Evolutionary conservation across 2,329 filamentous ascomycete genomes (phyloP).

Genomic region (Camptophora hylomeconis): DNA sequence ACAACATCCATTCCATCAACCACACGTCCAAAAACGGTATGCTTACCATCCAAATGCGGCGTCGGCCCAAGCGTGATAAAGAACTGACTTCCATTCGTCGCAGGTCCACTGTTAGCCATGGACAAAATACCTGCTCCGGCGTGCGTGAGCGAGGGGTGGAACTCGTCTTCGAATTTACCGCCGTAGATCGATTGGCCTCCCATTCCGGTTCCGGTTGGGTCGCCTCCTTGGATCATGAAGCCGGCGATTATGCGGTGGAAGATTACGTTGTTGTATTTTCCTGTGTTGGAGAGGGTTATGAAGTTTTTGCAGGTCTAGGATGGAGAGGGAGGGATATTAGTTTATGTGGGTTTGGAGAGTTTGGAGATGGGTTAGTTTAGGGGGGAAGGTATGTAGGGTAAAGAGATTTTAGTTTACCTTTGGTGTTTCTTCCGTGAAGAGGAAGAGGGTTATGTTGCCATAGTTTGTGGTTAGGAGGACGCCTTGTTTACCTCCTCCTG

Average conservation of each 20-base stretch:
- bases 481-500: background rate
- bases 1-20: slow-evolving; percentile 83
- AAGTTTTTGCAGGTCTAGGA: slow-evolving; percentile 3
- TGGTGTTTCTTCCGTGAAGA: slow-evolving; percentile 89
- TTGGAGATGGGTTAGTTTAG: background rate
- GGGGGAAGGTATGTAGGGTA: slow-evolving; percentile 71
- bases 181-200: slow-evolving; percentile 95
- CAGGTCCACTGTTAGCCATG: slow-evolving; percentile 91
- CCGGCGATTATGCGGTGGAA: slow-evolving; percentile 86
- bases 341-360: no score
- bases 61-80: slow-evolving; percentile 86
- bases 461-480: slow-evolving; percentile 80
- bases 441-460: slow-evolving; percentile 78
- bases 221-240: slow-evolving; percentile 86
- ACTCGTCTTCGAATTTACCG: slow-evolving; percentile 91
- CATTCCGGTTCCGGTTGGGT: slow-evolving; percentile 84
- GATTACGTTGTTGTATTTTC: slow-evolving; percentile 79
- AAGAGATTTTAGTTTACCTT: slow-evolving; percentile 93
- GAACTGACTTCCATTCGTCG: slow-evolving; percentile 91
- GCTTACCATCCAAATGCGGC: slow-evolving; percentile 79
- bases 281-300: slow-evolving; percentile 43
- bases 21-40: slow-evolving; percentile 87
- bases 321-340: no score
- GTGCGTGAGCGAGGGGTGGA: slow-evolving; percentile 70
- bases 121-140: slow-evolving; percentile 82